phyloP scores from a whole-genome alignment of 371 early-diverging fungal species.

The Actinomortierella ambigua region DNA sequence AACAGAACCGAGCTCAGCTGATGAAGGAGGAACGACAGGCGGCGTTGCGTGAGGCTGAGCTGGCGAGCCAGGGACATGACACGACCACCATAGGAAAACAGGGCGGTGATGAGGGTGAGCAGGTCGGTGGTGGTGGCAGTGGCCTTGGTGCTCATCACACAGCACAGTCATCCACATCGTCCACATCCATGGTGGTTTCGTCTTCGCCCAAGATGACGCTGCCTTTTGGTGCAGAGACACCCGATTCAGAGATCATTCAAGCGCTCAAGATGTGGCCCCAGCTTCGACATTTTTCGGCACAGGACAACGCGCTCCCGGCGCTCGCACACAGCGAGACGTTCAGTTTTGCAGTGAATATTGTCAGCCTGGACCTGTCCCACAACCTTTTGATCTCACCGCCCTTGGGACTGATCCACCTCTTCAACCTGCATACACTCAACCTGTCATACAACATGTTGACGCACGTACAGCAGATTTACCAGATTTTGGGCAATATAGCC shows the following conservation, averaged over 20 bases:
- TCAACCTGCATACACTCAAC: conserved; percentile 64
- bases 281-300: conserved; percentile 57
- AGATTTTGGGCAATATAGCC: conserved; percentile 68
- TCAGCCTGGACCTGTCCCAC: conserved; percentile 67
- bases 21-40: conserved; percentile 34
- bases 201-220: background rate
- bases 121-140: too few species aligned
- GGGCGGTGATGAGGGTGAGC: background rate
- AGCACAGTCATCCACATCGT: background rate
- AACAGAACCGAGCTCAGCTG: conserved; percentile 24
- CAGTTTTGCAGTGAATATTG: conserved; percentile 48
- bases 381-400: conserved; percentile 71
- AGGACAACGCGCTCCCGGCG: conserved; percentile 60
- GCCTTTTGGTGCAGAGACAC: background rate
- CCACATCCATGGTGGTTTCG: background rate
- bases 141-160: too few species aligned
- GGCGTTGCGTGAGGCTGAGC: conserved; percentile 30
- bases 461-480: conserved; percentile 63
- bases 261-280: conserved; percentile 52
- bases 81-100: background rate
- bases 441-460: conserved; percentile 71
- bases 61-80: conserved; percentile 4
- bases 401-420: conserved; percentile 56
- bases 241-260: conserved; percentile 18
- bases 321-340: conserved; percentile 56